Evolutionary conservation across 352 stramenopile species (phyloP).

Genomic region (Saprolegnia parasitica): DNA sequence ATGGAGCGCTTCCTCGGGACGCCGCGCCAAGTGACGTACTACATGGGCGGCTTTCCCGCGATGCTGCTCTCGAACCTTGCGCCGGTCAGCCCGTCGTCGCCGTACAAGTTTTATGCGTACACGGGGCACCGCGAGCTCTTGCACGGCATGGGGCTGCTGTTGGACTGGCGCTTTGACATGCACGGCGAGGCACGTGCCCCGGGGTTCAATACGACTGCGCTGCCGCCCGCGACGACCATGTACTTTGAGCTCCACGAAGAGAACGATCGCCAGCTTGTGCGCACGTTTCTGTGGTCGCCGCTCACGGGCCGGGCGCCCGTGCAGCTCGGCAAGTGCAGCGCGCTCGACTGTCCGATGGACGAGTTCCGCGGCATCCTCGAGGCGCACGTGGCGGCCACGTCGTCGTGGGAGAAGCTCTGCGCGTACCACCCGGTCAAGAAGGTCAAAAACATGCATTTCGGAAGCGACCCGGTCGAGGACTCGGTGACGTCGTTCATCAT

Average conservation of each 20-base stretch:
- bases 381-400: conserved; percentile 55
- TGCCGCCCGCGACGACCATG: conserved; percentile 72
- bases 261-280: conserved; percentile 51
- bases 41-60: conserved; percentile 67
- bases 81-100: conserved; percentile 26
- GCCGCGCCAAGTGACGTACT: conserved; percentile 77
- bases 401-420: conserved; percentile 77
- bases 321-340: conserved; percentile 69
- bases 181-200: conserved; percentile 32
- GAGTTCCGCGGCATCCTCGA: conserved; percentile 77
- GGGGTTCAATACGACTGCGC: conserved; percentile 54
- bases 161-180: conserved; percentile 70
- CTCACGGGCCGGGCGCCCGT: conserved; percentile 61
- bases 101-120: conserved; percentile 81
- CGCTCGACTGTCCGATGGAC: conserved; percentile 54
- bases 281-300: conserved; percentile 74
- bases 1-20: conserved; percentile 81
- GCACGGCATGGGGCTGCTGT: conserved; percentile 66
- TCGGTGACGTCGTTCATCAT: conserved; percentile 6
- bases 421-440: conserved; percentile 44
- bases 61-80: conserved; percentile 59
- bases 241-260: conserved; percentile 70
- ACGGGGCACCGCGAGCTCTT: conserved; percentile 74
- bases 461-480: background rate
- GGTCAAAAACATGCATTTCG: conserved; percentile 3